Evolutionary conservation across 306 rosid genomes (phyloP).

Genomic region (Cicer cuneatum): DNA sequence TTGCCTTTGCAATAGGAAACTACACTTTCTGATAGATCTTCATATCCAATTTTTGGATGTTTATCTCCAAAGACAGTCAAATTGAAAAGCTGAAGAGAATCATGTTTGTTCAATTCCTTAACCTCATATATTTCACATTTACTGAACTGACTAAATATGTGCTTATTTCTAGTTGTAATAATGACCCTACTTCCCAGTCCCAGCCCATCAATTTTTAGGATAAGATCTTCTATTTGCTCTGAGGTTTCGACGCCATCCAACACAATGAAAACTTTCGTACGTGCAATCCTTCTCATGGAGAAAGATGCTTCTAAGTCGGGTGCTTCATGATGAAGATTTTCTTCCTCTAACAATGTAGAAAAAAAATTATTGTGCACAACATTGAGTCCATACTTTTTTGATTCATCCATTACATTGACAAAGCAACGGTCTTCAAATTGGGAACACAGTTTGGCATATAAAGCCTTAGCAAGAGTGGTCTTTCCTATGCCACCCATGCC

Average conservation of each 20-base stretch:
- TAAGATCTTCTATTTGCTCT: not conserved
- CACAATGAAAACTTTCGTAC: not conserved
- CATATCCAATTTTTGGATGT: conserved; percentile 25
- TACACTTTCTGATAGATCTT: conserved; percentile 24
- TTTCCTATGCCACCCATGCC: conserved; percentile 41
- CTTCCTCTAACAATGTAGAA: not conserved
- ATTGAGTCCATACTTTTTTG: not conserved
- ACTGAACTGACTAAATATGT: not conserved
- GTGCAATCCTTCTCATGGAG: not conserved
- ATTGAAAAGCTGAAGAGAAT: conserved; percentile 46
- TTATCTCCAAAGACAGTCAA: conserved; percentile 30
- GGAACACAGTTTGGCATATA: not conserved
- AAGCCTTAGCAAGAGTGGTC: not conserved
- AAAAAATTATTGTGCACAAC: not conserved
- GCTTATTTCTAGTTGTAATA: conserved; percentile 3
- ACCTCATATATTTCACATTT: conserved; percentile 27
- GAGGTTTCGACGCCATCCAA: conserved; percentile 5
- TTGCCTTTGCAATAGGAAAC: conserved; percentile 22
- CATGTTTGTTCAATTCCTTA: conserved; percentile 6
- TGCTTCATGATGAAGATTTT: not conserved
- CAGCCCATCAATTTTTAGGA: not conserved
- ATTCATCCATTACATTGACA: not conserved
- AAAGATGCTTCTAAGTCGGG: not conserved
- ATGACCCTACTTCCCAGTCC: conserved; percentile 9
- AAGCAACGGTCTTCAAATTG: conserved; percentile 31